Base-by-base conservation (phyloP, 805 yeast genomes). In the Myxozyma geophila region DNA sequence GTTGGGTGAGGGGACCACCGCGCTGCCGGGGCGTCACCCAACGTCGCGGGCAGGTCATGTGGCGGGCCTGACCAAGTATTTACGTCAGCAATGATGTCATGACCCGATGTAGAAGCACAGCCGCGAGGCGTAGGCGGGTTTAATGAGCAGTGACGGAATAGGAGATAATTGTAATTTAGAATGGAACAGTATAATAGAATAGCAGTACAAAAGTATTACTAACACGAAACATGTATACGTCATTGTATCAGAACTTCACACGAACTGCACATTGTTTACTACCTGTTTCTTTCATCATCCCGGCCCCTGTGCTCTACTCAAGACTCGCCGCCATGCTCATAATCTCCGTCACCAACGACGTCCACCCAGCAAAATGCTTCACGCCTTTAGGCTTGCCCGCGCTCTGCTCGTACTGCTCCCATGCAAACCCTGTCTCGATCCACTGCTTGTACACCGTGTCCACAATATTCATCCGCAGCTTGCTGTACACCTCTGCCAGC, bases 301-400 rank as follows among this genome's bases (percentile, higher is more conserved):
- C 5, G 28, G 28, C 28, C 28, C 28, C 28, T 28, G 28, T 28
- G 28, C 28, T 28, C 28, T 28, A 28, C 47, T 15, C 58, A 53
- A 74, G 54, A 43, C 55, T 67, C 62, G 83, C 87, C 1, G 95
- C 93, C 95, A 89, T 87, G 60, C 83, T 82, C 93, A 95, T 88
- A 72, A 95, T 89, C 66, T 85, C 80, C 5, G 89, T 84, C 12
- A 89, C 88, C 63, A 91, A 77, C 1, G 96, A 86, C 0, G 98
- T 87, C 99, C 99, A 95, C 1, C 99, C 99, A 48, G 90, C 80
- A 77, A 95, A 95, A 73, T 90, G 93, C 74, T 89, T 87, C 9
- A 93, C 92, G 7, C 98, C 92, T 68, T 83, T 83, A 10, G 2
- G 91, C 89, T 77, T 74, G 0, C 99, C 99, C 8, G 86, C 85